Base-by-base conservation (phyloP, 2,329 filamentous ascomycete genomes). In the Claviceps cyperi region DNA sequence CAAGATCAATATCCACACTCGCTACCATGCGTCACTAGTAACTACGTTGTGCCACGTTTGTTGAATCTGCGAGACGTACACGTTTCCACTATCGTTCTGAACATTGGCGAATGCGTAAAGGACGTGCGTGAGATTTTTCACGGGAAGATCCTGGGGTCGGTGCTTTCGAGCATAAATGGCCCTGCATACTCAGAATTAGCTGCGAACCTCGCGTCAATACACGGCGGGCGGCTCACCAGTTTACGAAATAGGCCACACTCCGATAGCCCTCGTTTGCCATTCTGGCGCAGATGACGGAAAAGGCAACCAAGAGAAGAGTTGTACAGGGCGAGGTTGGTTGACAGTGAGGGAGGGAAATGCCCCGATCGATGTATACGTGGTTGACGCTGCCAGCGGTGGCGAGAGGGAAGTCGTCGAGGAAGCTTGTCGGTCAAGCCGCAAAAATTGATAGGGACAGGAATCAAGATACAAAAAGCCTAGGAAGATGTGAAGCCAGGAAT, bases 21-120 rank as follows among this genome's bases (percentile, higher is more conserved):
- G 9, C 1, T 32, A 4, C 28, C 9, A 32, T 32, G 8, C 28
- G 28, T 9, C 9, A 32, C 28, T 4, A 32, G 28, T 9, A 3
- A 32, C 28, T 4, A 32, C 28, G 28, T 32, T 3, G 11, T 32
- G 4, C 28, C 28, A 32, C 28, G 28, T 32, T 38, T 28, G 8
- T 43, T 43, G n/a, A 24, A 22, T 38, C 11, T 48, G 39, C n/a
- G 17, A 45, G n/a, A 48, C 65, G 57, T 66, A 84, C 66, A 94
- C 88, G 66, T 94, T 86, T 47, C 91, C 91, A 35, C 76, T 80
- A 3, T 91, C 86, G 2, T 81, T 74, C 4, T 79, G 77, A 52
- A 95, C 78, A 63, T 96, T 94, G 61, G 87, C 91, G 67, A 97
- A 97, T 15, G 90, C 73, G 57, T 96, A 96, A 15, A 96, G 78